These are phyloP conservation scores for Candolleomyces eurysporus DNA, from an alignment of 768 basidiomycete genomes.

Conservation along the genomic window DNA sequence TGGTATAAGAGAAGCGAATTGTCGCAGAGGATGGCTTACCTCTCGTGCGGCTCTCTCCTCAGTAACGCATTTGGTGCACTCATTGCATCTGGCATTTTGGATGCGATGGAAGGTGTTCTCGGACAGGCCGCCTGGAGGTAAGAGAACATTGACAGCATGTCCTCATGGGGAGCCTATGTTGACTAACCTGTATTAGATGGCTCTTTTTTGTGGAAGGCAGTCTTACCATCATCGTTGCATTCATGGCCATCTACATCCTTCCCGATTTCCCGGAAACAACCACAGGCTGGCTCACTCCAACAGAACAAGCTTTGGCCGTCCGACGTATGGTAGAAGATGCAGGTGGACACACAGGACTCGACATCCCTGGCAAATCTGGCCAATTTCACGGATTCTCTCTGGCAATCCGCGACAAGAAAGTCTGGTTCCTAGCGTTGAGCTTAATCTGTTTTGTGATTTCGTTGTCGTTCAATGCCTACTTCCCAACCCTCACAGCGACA, in stretches of 20 bases:
- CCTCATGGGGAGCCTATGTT: neutral
- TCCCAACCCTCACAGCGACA: slow-evolving; percentile 69
- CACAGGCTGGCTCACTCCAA: slow-evolving; percentile 51
- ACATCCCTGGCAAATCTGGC: slow-evolving; percentile 7
- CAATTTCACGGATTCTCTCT: slow-evolving; percentile 43
- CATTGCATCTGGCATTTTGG: slow-evolving; percentile 73
- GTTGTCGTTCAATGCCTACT: slow-evolving; percentile 69
- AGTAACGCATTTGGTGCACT: slow-evolving; percentile 82
- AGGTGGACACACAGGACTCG: slow-evolving; percentile 13
- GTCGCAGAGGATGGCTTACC: slow-evolving; percentile 63
- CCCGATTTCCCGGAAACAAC: slow-evolving; percentile 71
- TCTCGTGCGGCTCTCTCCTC: slow-evolving; percentile 72
- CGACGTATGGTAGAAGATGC: slow-evolving; percentile 62
- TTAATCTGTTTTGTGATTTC: slow-evolving; percentile 46
- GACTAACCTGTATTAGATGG: slow-evolving; percentile 46
- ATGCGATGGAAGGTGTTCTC: slow-evolving; percentile 64
- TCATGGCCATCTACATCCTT: slow-evolving; percentile 59
- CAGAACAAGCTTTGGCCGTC: slow-evolving; percentile 56
- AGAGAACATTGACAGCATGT: slow-evolving; percentile 14
- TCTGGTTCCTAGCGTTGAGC: slow-evolving; percentile 55
- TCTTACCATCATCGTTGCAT: slow-evolving; percentile 48
- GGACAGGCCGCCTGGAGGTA: slow-evolving; percentile 75
- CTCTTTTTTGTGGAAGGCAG: slow-evolving; percentile 69
- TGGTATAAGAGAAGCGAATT: slow-evolving; percentile 77
- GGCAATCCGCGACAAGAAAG: slow-evolving; percentile 69